Evolutionary conservation across 257 asterid species (phyloP).

Genomic region (Haberlea rhodopensis): DNA sequence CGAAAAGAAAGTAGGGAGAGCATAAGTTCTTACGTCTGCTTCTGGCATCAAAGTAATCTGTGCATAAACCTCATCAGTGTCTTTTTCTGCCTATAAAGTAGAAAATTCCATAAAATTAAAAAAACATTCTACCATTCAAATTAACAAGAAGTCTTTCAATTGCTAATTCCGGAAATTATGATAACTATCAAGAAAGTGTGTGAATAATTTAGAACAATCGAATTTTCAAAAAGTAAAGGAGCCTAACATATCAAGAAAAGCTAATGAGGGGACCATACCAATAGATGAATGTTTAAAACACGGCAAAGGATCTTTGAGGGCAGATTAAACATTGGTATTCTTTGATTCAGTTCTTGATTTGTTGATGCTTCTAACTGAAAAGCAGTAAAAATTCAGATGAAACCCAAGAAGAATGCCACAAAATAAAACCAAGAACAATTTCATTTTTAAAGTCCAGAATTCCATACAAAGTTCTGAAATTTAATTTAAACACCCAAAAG

Average conservation of each 20-base stretch:
- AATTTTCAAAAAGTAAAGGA: slow-evolving; percentile 16
- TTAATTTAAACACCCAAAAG: slow-evolving; percentile 12
- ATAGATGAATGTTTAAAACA: slow-evolving; percentile 56
- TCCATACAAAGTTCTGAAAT: slow-evolving; percentile 27
- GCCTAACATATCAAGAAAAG: neutral
- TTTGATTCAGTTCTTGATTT: slow-evolving; percentile 75
- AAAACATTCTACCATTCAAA: neutral
- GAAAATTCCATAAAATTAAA: slow-evolving; percentile 21
- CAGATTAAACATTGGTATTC: slow-evolving; percentile 70
- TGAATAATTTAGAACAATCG: slow-evolving; percentile 2
- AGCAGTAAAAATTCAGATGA: slow-evolving; percentile 23
- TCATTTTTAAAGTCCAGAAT: slow-evolving; percentile 24
- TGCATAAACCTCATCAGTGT: slow-evolving; percentile 90
- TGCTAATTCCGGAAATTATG: slow-evolving; percentile 5
- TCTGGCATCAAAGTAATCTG: slow-evolving; percentile 83
- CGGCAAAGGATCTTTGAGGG: slow-evolving; percentile 81
- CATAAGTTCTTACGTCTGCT: slow-evolving; percentile 48
- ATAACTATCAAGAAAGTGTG: neutral
- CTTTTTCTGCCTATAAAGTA: slow-evolving; percentile 67
- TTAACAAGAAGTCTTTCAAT: neutral
- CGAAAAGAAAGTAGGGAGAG: slow-evolving; percentile 8
- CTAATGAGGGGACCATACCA: slow-evolving; percentile 47
- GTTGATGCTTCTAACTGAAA: slow-evolving; percentile 93
- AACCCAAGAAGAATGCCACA: slow-evolving; percentile 15
- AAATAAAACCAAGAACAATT: slow-evolving; percentile 18